These are phyloP conservation scores for Myriosclerotinia curreyana DNA, from an alignment of 2,329 filamentous ascomycete genomes.

Conservation along the genomic window DNA sequence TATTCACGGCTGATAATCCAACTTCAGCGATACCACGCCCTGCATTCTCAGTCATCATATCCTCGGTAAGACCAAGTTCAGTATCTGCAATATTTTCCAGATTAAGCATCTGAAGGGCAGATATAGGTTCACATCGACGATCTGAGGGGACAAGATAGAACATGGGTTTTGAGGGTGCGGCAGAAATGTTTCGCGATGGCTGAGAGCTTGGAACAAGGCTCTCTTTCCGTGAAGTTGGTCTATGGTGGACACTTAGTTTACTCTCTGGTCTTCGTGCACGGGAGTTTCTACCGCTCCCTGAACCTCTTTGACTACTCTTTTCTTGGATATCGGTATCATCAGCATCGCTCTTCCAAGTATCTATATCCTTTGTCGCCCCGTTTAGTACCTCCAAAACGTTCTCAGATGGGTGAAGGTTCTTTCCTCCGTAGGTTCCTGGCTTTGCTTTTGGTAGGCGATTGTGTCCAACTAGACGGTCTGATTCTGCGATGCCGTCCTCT, in stretches of 20 bases:
- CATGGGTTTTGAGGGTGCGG: slow-evolving; percentile 32
- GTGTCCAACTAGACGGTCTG: slow-evolving; percentile 84
- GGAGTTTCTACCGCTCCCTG: slow-evolving; percentile 44
- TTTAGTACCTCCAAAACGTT: slow-evolving; percentile 73
- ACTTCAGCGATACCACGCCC: slow-evolving; percentile 86
- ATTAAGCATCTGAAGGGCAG: slow-evolving; percentile 82
- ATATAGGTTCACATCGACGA: slow-evolving; percentile 60
- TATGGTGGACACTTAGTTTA: slow-evolving; percentile 37
- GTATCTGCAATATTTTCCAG: slow-evolving; percentile 87
- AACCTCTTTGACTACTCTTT: slow-evolving; percentile 33
- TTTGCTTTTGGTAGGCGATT: slow-evolving; percentile 63
- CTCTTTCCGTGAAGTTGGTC: slow-evolving; percentile 40
- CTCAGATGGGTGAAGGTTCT: slow-evolving; percentile 88
- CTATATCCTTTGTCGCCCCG: slow-evolving; percentile 31
- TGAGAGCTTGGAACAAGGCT: slow-evolving; percentile 30
- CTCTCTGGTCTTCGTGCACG: slow-evolving; percentile 39
- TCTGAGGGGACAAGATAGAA: slow-evolving; percentile 55
- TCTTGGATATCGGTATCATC: slow-evolving; percentile 51
- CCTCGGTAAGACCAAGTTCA: slow-evolving; percentile 81
- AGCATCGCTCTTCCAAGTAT: slow-evolving; percentile 69
- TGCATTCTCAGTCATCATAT: slow-evolving; percentile 88
- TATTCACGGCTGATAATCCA: slow-evolving; percentile 64
- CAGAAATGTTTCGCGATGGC: slow-evolving; percentile 34
- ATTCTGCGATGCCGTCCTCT: slow-evolving; percentile 84
- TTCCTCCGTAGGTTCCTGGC: slow-evolving; percentile 72